phyloP scores from a whole-genome alignment of 495 filamentous ascomycete species.

The Haplographium delicatum region DNA sequence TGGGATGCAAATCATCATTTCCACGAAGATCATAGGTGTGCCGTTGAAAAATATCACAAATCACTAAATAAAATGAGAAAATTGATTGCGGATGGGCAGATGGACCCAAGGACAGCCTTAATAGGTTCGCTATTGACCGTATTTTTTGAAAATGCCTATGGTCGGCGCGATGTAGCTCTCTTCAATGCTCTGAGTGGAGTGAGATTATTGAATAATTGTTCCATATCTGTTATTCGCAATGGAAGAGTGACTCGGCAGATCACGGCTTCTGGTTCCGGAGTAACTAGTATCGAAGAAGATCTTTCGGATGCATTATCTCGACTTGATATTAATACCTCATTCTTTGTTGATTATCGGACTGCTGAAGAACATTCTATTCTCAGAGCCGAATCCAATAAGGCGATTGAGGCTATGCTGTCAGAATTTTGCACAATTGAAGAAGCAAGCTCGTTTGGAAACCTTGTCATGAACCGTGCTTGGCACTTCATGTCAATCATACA shows the following conservation, averaged over 20 bases:
- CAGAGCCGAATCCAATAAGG: neutral
- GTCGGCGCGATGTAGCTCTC: neutral
- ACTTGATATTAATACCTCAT: neutral
- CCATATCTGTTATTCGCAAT: neutral
- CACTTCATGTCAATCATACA: neutral
- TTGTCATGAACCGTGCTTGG: neutral
- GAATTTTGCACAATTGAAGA: neutral
- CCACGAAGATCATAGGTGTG: neutral
- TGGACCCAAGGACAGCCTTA: neutral
- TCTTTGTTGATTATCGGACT: neutral
- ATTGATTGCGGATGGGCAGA: neutral
- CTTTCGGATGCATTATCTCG: neutral
- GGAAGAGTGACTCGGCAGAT: neutral
- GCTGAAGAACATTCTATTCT: neutral
- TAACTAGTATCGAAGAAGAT: neutral
- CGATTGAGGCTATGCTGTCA: neutral
- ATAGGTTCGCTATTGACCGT: neutral
- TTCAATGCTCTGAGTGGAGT: neutral
- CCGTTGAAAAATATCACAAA: neutral
- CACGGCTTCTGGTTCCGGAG: neutral
- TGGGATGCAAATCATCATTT: neutral
- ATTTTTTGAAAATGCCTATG: neutral
- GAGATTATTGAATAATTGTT: neutral
- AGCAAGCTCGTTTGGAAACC: neutral
- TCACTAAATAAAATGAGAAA: conserved; percentile 1